Conservation (phyloP, 1,284 basidiomycete species). For the Albatrellus sp. region DNA sequence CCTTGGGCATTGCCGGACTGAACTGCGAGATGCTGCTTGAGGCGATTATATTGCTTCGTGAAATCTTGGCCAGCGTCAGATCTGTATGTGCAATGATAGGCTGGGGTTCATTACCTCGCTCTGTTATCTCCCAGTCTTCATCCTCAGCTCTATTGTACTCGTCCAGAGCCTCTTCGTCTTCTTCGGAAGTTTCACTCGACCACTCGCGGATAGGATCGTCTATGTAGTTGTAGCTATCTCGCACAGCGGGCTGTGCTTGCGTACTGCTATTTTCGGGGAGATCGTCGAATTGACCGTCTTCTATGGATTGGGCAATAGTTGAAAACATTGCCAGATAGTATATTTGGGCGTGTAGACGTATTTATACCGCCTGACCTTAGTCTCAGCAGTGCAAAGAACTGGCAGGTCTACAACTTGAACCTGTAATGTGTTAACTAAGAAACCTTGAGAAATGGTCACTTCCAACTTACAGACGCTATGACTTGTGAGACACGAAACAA, state of each 20-base stretch:
- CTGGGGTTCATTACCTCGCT: slow-evolving; percentile 37
- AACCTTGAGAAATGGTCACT: too few species aligned
- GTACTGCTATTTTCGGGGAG: slow-evolving; percentile 20
- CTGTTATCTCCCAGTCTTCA: slow-evolving; percentile 86
- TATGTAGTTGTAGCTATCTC: slow-evolving; percentile 31
- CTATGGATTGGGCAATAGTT: slow-evolving; percentile 14
- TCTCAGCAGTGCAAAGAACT: too few species aligned
- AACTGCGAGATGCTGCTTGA: slow-evolving; percentile 74
- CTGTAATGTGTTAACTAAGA: too few species aligned
- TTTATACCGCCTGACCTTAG: too few species aligned
- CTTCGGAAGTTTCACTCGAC: slow-evolving; percentile 15
- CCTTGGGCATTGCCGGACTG: slow-evolving; percentile 55
- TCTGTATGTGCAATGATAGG: neutral
- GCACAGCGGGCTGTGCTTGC: slow-evolving; percentile 10
- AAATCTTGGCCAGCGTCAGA: slow-evolving; percentile 52
- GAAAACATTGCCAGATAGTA: neutral
- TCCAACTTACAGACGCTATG: too few species aligned
- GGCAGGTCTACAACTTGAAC: too few species aligned
- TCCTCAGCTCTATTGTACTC: slow-evolving; percentile 52
- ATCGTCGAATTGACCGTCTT: slow-evolving; percentile 42
- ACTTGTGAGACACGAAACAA: too few species aligned
- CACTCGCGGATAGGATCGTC: slow-evolving; percentile 30
- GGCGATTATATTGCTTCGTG: slow-evolving; percentile 91
- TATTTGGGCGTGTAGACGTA: neutral
- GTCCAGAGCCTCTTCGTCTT: slow-evolving; percentile 35